Base-by-base conservation (phyloP, 108 stramenopile species). In the Craspedostauros australis region DNA sequence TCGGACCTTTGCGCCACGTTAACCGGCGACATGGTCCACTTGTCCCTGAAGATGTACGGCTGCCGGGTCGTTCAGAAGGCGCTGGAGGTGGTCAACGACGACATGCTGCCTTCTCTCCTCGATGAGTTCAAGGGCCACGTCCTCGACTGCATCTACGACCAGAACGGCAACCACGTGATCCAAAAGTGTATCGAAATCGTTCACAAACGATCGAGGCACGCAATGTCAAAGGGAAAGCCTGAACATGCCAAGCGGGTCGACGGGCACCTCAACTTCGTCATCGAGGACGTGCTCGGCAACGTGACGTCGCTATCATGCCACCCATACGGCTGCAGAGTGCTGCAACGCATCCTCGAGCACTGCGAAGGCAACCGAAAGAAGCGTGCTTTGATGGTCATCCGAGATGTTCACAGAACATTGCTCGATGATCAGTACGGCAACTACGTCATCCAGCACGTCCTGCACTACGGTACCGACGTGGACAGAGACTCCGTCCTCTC, bases 121-220 rank as follows among this genome's bases (percentile, higher is more conserved):
- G 39, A 43, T 5, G 96, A 97, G 55, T 93, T 97, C 37, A 75
- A 92, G 4, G 68, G 77, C 9, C 70, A 91, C 61, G 93, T 91
- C n/a, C 63, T 95, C 39, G 75, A 69, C 42, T 95, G 92, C 54
- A 94, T 97, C 23, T 95, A 96, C 41, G 96, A 98, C 57, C 94
- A 95, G 54, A 95, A 98, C 56, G 96, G 95, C 7, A 98, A 98
- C 68, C 96, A 98, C 61, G 96, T 98, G 12, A 94, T 96, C 53
- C 96, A 98, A 61, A 97, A 97, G 59, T 88, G 88, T 57, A 82
- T 97, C 40, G 93, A 97, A 68, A 85, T 91, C 1, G 77, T 89
- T 62, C 77, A 80, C 44, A 34, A 54, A 7, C 72, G 62, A 29
- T 72, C 84, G 1, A 88, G 77, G 47, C 26, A 37, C 18, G 63